Conservation (phyloP, 176 grass and related monocot genomes). For the Thalia dealbata region DNA sequence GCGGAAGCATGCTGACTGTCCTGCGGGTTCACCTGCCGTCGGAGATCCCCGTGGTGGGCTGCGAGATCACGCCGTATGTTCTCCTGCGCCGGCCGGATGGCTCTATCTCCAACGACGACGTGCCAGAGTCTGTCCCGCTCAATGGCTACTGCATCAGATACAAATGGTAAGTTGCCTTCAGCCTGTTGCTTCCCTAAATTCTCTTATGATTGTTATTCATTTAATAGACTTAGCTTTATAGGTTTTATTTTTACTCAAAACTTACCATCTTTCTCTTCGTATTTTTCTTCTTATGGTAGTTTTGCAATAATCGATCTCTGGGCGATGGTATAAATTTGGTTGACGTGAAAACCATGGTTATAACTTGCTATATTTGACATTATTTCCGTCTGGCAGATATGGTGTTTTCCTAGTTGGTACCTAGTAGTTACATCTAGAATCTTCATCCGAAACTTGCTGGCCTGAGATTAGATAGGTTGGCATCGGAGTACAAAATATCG, state of each 20-base stretch:
- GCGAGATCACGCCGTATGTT: constrained; percentile 27
- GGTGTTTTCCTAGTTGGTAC: not conserved
- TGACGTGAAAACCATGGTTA: not conserved
- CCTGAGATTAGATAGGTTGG: not conserved
- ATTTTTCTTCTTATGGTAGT: not conserved
- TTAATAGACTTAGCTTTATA: not conserved
- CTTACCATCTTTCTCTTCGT: too few species aligned
- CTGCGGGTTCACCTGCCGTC: constrained; percentile 26
- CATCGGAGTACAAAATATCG: too few species aligned
- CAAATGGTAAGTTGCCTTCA: constrained; percentile 13
- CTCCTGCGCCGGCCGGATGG: constrained; percentile 22
- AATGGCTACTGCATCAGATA: constrained; percentile 23
- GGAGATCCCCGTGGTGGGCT: constrained; percentile 27
- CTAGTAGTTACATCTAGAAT: not conserved
- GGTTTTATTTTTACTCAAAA: not conserved
- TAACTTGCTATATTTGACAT: not conserved
- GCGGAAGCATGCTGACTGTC: constrained; percentile 26
- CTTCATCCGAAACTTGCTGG: not conserved
- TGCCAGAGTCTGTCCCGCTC: constrained; percentile 14
- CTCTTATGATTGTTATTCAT: not conserved
- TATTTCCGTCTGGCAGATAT: not conserved
- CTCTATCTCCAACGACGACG: constrained; percentile 21
- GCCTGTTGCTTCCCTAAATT: not conserved
- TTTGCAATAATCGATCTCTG: not conserved
- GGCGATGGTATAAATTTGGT: not conserved